These are phyloP conservation scores for Pulicaria dysenterica DNA, from an alignment of 129 eudicot species.

Conservation along the genomic window DNA sequence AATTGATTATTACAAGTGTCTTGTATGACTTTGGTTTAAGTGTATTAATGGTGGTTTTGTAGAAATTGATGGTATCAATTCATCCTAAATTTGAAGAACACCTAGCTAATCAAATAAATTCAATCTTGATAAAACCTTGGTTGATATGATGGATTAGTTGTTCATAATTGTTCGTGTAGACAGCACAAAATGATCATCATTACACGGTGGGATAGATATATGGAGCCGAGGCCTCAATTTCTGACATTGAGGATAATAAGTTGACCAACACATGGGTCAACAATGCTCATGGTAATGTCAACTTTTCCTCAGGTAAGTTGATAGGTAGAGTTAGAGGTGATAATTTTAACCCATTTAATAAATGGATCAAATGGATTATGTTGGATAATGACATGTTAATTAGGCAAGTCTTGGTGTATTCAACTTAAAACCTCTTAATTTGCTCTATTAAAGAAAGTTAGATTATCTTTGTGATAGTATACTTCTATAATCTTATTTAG, in stretches of 20 bases:
- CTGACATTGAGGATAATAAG: not conserved
- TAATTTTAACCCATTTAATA: not conserved
- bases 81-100: not conserved
- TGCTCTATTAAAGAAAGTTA: not conserved
- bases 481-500: not conserved
- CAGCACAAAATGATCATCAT: not conserved
- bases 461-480: not conserved
- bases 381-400: not conserved
- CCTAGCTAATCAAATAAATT: not conserved
- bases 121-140: not conserved
- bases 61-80: not conserved
- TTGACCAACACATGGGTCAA: not conserved
- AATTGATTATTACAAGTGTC: not conserved
- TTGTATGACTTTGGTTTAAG: not conserved
- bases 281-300: not conserved
- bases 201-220: not conserved
- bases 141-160: not conserved
- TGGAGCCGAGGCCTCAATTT: not conserved
- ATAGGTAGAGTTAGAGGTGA: constrained; percentile 9
- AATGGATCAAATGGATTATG: not conserved
- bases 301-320: not conserved
- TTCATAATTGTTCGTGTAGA: not conserved
- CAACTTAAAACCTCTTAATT: not conserved
- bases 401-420: not conserved
- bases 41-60: not conserved